phyloP scores from a whole-genome alignment of 2,329 filamentous ascomycete genomes.

The Exserohilum rostratum region DNA sequence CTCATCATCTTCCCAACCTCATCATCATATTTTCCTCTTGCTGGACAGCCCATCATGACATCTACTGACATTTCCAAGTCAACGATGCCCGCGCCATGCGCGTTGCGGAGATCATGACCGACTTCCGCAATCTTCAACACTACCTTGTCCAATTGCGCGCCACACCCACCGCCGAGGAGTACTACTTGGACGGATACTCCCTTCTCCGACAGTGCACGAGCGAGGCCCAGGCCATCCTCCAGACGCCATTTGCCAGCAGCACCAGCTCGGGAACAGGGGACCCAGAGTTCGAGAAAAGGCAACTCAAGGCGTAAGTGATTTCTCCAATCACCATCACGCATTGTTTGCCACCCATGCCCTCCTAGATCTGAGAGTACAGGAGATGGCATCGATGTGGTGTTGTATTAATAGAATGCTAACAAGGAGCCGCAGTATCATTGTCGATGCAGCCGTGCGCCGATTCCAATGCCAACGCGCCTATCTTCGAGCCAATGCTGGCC shows the following conservation, averaged over 20 bases:
- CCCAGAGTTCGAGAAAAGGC: constrained; percentile 61
- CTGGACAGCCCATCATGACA: no score
- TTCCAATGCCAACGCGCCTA: constrained; percentile 68
- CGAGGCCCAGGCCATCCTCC: constrained; percentile 62
- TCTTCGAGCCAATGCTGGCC: constrained; percentile 62
- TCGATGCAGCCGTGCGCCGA: constrained; percentile 64
- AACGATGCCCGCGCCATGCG: constrained; percentile 69
- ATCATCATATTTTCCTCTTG: background rate
- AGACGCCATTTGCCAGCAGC: constrained; percentile 58
- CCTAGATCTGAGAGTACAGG: background rate
- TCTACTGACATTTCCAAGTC: constrained; percentile 51
- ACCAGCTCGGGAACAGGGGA: constrained; percentile 52
- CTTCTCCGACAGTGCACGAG: constrained; percentile 62
- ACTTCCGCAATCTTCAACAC: constrained; percentile 66
- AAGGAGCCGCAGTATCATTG: constrained; percentile 58
- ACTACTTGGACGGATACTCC: constrained; percentile 64
- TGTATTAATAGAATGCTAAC: constrained; percentile 20
- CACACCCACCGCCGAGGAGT: constrained; percentile 60
- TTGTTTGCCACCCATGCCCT: background rate
- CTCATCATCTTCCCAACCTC: constrained; percentile 6
- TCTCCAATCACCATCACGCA: background rate
- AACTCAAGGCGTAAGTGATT: constrained; percentile 60
- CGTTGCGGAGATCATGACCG: constrained; percentile 67
- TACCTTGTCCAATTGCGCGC: constrained; percentile 63
- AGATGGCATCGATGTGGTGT: background rate